phyloP scores from a whole-genome alignment of 1,139 yeast genomes.

The Dujonia santamariae region DNA sequence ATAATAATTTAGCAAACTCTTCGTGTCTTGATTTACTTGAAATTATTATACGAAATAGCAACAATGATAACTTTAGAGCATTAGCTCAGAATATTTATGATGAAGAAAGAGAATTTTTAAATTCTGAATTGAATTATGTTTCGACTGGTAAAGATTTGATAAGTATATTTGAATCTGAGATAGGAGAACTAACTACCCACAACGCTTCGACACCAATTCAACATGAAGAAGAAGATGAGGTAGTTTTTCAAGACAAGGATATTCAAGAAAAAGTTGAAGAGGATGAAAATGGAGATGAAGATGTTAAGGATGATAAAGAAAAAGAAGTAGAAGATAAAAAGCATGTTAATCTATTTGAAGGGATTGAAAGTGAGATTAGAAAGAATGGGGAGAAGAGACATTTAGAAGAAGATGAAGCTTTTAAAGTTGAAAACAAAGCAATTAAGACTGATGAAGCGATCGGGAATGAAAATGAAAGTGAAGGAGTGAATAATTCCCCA shows the following conservation, averaged over 20 bases:
- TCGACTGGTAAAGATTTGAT: conserved; percentile 31
- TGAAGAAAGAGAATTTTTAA: conserved; percentile 37
- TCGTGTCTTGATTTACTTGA: conserved; percentile 72
- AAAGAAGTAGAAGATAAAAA: conserved; percentile 10
- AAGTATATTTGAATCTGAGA: conserved; percentile 24
- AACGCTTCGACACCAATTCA: conserved; percentile 28
- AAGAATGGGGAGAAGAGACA: conserved; percentile 15
- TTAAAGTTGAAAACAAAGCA: conserved; percentile 4
- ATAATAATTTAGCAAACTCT: conserved; percentile 69
- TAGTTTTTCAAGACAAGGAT: conserved; percentile 5
- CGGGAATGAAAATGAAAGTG: conserved; percentile 9
- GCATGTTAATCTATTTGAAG: conserved; percentile 10
- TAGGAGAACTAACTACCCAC: conserved; percentile 10
- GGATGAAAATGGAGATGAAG: conserved; percentile 9
- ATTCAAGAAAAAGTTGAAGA: too few species aligned
- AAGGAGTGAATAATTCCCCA: neutral
- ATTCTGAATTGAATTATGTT: conserved; percentile 24
- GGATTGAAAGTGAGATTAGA: conserved; percentile 12
- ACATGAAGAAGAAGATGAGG: conserved; percentile 15
- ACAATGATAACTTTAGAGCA: conserved; percentile 38
- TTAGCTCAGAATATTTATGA: conserved; percentile 50
- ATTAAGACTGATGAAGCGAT: conserved; percentile 1
- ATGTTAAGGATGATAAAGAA: conserved; percentile 8
- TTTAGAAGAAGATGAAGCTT: conserved; percentile 19
- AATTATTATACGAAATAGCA: conserved; percentile 33